Evolutionary conservation across 148 eudicot genomes (phyloP).

Genomic region (Amaranthus cruentus): DNA sequence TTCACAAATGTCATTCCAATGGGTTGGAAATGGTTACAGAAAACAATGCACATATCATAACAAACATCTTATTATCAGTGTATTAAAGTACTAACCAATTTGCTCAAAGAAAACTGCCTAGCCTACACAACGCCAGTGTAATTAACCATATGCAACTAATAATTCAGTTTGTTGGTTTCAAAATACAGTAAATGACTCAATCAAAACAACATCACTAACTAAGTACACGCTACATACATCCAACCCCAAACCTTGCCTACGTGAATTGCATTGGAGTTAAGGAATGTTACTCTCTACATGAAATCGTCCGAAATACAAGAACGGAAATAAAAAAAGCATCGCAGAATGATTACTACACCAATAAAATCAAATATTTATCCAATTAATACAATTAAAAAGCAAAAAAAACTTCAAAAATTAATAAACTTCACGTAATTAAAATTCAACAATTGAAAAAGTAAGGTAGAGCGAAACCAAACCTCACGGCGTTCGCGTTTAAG

Average conservation of each 20-base stretch:
- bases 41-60: no score
- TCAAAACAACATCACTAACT: no score
- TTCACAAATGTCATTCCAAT: neutral
- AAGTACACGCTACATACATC: no score
- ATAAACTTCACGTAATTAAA: neutral
- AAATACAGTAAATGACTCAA: no score
- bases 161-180: neutral
- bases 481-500: conserved; percentile 74
- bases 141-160: neutral
- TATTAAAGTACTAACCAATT: no score
- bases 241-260: no score
- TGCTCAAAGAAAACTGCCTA: no score
- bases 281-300: no score
- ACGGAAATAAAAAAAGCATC: neutral
- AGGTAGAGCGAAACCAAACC: conserved; percentile 27
- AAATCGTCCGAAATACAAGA: neutral
- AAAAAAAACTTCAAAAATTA: neutral
- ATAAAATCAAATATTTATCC: neutral
- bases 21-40: no score
- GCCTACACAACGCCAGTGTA: neutral
- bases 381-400: neutral
- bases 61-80: no score
- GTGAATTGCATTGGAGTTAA: no score
- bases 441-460: neutral
- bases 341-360: no score